Percentiles rank a stretch among this genome's conserved stretches.
Evolutionary conservation across 495 filamentous ascomycete species (phyloP).

Genomic region (Penicillium roqueforti): DNA sequence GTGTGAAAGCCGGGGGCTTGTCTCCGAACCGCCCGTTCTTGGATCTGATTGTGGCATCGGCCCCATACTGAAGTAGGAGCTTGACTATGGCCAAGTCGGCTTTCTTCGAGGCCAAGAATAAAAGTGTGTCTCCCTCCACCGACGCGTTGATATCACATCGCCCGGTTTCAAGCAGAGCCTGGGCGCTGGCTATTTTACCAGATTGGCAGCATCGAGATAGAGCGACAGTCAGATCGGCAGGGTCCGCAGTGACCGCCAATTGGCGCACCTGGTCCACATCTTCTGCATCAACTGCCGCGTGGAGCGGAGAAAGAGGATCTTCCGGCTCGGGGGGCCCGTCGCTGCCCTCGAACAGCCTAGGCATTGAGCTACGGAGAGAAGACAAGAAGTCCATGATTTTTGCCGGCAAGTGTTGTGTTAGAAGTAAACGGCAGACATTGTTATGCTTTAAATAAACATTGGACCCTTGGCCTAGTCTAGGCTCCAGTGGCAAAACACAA

Average conservation of each 20-base stretch:
- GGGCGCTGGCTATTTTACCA: not conserved
- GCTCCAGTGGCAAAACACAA: not conserved
- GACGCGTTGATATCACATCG: slow-evolving; percentile 6
- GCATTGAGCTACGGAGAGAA: not conserved
- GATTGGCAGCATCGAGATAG: slow-evolving; percentile 4
- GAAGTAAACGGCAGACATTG: not conserved
- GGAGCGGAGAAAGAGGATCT: not conserved
- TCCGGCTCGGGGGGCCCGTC: not conserved
- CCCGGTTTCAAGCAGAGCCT: slow-evolving; percentile 1
- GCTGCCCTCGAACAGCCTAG: not conserved
- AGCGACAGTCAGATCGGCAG: slow-evolving; percentile 2
- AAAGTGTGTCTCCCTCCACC: slow-evolving; percentile 1
- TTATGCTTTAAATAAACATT: not conserved
- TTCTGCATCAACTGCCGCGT: not conserved
- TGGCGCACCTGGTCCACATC: slow-evolving; percentile 4
- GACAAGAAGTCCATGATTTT: not conserved
- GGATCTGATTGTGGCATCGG: not conserved
- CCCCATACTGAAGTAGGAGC: not conserved
- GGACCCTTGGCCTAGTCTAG: not conserved
- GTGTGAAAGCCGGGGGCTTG: not conserved
- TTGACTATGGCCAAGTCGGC: not conserved
- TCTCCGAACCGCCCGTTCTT: not conserved
- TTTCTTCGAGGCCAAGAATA: slow-evolving; percentile 2
- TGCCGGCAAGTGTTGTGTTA: not conserved
- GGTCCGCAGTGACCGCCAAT: slow-evolving; percentile 1